phyloP scores from a whole-genome alignment of 176 grass and related monocot species.

The Guadua angustifolia region DNA sequence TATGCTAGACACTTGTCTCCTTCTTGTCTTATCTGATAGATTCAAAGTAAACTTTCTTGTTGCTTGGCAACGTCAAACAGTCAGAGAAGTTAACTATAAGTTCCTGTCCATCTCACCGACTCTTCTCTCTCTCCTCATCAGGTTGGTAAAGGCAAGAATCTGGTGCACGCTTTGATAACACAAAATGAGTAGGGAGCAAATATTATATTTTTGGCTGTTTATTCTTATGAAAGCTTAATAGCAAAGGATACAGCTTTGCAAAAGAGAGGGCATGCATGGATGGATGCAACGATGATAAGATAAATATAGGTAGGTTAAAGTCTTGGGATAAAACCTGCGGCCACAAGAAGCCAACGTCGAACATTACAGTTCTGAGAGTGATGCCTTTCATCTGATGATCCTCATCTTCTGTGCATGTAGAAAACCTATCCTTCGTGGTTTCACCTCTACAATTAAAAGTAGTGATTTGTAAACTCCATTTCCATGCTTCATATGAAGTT shows the following conservation, averaged over 20 bases:
- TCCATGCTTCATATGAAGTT: not conserved
- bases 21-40: not conserved
- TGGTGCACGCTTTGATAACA: not conserved
- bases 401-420: not conserved
- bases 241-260: conserved; percentile 31
- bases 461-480: not conserved
- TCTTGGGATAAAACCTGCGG: conserved; percentile 22
- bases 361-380: conserved; percentile 22
- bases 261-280: conserved; percentile 18
- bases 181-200: not conserved
- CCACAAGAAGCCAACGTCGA: not conserved
- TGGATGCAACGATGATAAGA: conserved; percentile 27
- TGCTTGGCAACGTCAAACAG: conserved; percentile 13
- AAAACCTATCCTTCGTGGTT: not conserved
- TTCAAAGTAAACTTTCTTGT: not conserved
- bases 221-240: conserved; percentile 36
- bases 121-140: not conserved
- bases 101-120: conserved; percentile 12
- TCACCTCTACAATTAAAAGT: not conserved
- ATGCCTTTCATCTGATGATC: not conserved
- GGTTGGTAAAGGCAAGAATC: conserved; percentile 25
- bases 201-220: not conserved
- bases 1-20: conserved; percentile 30
- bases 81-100: not conserved
- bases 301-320: conserved; percentile 18